Base-by-base conservation (phyloP, 768 basidiomycete species). In the Pisolithus microcarpus region DNA sequence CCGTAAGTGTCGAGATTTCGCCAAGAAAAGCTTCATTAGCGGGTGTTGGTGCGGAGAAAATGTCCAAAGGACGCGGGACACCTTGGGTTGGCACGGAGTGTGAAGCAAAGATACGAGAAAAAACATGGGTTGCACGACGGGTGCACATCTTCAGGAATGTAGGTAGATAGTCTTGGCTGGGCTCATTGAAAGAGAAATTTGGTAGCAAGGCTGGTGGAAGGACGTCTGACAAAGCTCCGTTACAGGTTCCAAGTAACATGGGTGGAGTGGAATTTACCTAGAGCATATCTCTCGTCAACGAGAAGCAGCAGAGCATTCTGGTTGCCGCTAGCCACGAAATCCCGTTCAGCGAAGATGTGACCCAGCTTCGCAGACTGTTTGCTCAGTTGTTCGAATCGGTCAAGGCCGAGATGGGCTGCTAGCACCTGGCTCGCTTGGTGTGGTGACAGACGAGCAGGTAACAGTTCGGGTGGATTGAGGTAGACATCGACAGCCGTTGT, bases 371-470 rank as follows among this genome's bases (percentile, higher is more conserved):
- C 56, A 26, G 63, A 54, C 31, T 69, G 69, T 47, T 68, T 62
- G 52, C 71, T 70, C 26, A 81, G 63, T 23, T 71, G 67, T 60
- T 85, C 83, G 56, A 82, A 82, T 18, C 67, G 67, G 58, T 88
- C 87, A 5, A 88, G 74, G n/a, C 82, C 81, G 10, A 89, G 75
- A 63, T 89, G 85, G 48, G 76, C 78, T 18, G 85, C 78, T 30
- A 90, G 70, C 6, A 73, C 78, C 34, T 78, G 73, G 57, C 75
- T 80, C 39, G 82, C 82, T 46, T 79, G 76, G 38, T 75, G 72
- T 24, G 74, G 70, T 18, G 78, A 74, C 23, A 82, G 66, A 18
- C 56, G 66, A 5, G 75, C 58, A 1, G 66, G 72, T 40, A 72
- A 59, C 11, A 63, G 60, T 3, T 70, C 55, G 7, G 63, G 55